These are phyloP conservation scores for Diaporthe sp. DNA, from an alignment of 2,329 filamentous ascomycete species.

Conservation along the genomic window DNA sequence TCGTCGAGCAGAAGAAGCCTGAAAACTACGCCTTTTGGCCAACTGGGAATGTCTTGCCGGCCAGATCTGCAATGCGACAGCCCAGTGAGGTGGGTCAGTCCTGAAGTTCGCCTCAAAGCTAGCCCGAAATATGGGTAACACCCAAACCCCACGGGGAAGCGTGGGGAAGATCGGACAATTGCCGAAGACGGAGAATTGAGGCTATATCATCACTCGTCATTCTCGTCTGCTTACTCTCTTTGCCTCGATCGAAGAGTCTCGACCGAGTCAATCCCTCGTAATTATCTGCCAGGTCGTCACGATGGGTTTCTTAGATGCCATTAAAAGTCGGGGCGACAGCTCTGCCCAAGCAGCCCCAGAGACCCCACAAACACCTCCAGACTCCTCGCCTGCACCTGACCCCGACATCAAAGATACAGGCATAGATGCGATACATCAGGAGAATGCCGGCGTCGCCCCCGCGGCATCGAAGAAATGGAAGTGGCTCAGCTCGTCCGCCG, in stretches of 20 bases:
- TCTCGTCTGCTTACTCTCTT: not conserved
- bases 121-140: slow-evolving; percentile 15
- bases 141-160: not conserved
- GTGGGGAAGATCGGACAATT: slow-evolving; percentile 6
- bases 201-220: not conserved
- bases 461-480: not conserved
- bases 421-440: slow-evolving; percentile 21
- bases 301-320: not conserved
- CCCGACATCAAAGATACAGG: slow-evolving; percentile 25
- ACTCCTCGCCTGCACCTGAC: not conserved
- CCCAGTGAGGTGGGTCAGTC: slow-evolving; percentile 1
- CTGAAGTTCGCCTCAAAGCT: slow-evolving; percentile 31
- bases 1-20: not conserved
- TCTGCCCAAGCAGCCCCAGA: too few species aligned
- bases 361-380: not conserved
- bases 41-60: slow-evolving; percentile 6
- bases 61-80: slow-evolving; percentile 12
- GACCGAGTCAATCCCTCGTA: not conserved
- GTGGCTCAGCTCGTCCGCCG: slow-evolving; percentile 9
- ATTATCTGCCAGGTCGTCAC: not conserved
- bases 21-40: not conserved
- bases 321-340: not conserved
- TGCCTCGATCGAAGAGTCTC: not conserved
- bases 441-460: not conserved
- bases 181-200: not conserved